These are phyloP conservation scores for Phalaenopsis aphrodite DNA, from an alignment of 106 monocot species.

Conservation along the genomic window DNA sequence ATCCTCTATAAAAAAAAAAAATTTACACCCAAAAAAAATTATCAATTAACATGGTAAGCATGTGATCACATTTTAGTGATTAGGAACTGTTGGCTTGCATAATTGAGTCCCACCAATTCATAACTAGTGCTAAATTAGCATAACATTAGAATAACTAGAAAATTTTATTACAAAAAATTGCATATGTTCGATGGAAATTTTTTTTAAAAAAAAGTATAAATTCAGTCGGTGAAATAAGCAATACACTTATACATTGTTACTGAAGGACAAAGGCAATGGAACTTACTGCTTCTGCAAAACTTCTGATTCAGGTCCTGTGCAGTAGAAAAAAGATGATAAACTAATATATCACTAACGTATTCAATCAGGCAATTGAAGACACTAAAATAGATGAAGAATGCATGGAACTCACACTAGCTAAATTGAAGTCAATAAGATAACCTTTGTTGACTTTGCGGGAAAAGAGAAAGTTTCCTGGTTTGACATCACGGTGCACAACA, in stretches of 20 bases:
- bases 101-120: too few relatives aligned
- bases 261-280: not conserved
- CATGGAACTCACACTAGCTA: slow-evolving; percentile 67
- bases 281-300: slow-evolving; percentile 52
- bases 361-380: not conserved
- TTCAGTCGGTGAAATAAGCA: not conserved
- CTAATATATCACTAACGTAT: not conserved
- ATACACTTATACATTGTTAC: not conserved
- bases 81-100: too few relatives aligned
- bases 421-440: slow-evolving; percentile 96
- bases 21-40: too few relatives aligned
- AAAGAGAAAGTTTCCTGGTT: slow-evolving; percentile 94
- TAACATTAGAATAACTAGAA: not conserved
- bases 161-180: not conserved
- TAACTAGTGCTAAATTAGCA: not conserved
- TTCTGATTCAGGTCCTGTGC: slow-evolving; percentile 84
- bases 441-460: slow-evolving; percentile 76
- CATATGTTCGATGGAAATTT: not conserved
- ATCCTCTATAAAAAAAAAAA: too few relatives aligned
- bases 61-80: too few relatives aligned
- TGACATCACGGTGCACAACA: slow-evolving; percentile 84
- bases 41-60: too few relatives aligned
- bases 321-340: not conserved
- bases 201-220: not conserved
- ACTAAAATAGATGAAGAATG: not conserved